Base-by-base conservation (phyloP, 2,329 filamentous ascomycete genomes). In the Pleurostoma richardsiae region DNA sequence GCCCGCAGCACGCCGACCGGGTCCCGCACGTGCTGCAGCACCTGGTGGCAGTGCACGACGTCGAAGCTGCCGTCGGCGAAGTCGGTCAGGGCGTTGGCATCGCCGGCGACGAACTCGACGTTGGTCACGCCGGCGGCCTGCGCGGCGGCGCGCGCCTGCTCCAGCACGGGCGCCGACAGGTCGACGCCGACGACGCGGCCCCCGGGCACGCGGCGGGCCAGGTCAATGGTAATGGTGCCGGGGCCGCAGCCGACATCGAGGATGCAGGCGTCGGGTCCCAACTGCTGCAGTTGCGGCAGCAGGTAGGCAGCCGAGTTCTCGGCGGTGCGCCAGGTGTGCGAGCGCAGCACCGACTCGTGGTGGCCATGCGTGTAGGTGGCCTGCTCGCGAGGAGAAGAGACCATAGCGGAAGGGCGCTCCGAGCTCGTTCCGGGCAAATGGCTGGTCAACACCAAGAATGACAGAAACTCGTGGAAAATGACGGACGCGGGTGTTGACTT, bases 1-100 rank as follows among this genome's bases (percentile, higher is more conserved):
- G 80, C 76, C 27, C 63, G 60, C 48, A 83, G 58, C 3, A 75
- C 72, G 2, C 60, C 56, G 0, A 77, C 60, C 0, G 79, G 79
- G 49, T 77, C 67, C 27, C 64, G 59, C 4, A 83, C 62, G 59
- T 84, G 80, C 52, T 75, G 70, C 7, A 84, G 64, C 4, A 83
- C 72, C 56, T 83, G 79, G 54, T 81, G 76, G 28, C 71, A 73
- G 54, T 77, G 74, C 5, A 83, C 78, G n/a, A 84, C 59, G 53
- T 85, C 81, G 51, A 83, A 84, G 3, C 65, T 58, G 29, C 64
- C 65, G 46, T 81, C 73, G 3, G 64, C 51, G 40, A 72, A 62
- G 19, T 19, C 19, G 70, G 57, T 52, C 7, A 67, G 50, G 2
- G 53, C 47, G 47, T 59, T 56, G 27, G 54, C 56, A 39, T 69